These are phyloP conservation scores for Cyclocybe cylindracea DNA, from an alignment of 768 basidiomycete genomes.

Conservation along the genomic window DNA sequence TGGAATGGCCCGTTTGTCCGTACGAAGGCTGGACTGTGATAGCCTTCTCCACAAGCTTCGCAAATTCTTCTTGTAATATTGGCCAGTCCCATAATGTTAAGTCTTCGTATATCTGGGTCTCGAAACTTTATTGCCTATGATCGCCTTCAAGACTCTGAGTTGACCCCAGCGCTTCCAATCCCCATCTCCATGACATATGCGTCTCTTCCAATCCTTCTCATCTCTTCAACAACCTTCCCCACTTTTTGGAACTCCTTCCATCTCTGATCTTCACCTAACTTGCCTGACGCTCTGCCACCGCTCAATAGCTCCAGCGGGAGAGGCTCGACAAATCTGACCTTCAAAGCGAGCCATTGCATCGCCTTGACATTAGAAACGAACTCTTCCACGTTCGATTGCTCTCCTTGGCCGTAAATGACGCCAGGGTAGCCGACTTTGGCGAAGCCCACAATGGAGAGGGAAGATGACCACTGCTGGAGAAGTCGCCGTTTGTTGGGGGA, in stretches of 20 bases:
- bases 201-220: conserved; percentile 59
- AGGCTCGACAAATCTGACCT: conserved; percentile 60
- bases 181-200: conserved; percentile 63
- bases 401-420: conserved; percentile 71
- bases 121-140: too few species aligned
- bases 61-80: too few species aligned
- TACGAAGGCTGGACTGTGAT: conserved; percentile 16
- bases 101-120: too few species aligned
- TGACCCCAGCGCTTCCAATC: conserved; percentile 46
- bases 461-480: conserved; percentile 55
- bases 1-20: conserved; percentile 21
- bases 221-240: conserved; percentile 67
- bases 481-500: conserved; percentile 64
- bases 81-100: too few species aligned
- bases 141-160: not conserved
- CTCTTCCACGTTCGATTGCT: conserved; percentile 51
- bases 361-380: conserved; percentile 67
- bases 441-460: conserved; percentile 60
- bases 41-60: too few species aligned
- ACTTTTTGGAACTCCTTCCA: conserved; percentile 75
- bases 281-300: not conserved
- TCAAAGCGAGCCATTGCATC: conserved; percentile 80
- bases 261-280: conserved; percentile 5
- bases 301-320: conserved; percentile 14
- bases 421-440: conserved; percentile 79